These are phyloP conservation scores for Phaeosphaeria sp. DNA, from an alignment of 2,329 filamentous ascomycete species.

Conservation along the genomic window DNA sequence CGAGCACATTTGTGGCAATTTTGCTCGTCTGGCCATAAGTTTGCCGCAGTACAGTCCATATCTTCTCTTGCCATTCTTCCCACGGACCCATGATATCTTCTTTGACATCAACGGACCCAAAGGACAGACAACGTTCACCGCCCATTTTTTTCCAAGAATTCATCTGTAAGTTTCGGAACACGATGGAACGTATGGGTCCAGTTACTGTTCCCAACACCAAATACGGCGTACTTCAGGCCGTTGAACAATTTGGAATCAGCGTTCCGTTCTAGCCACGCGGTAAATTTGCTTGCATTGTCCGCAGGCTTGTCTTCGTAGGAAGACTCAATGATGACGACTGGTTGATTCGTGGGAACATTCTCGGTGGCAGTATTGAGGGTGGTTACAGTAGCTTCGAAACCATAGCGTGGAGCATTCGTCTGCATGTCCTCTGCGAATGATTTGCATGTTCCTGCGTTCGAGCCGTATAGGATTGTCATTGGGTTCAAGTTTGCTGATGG, in stretches of 20 bases:
- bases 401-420: slow-evolving; percentile 64
- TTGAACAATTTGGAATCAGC: slow-evolving; percentile 59
- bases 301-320: slow-evolving; percentile 78
- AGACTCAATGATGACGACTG: slow-evolving; percentile 71
- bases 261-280: slow-evolving; percentile 68
- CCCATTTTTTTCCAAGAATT: slow-evolving; percentile 59
- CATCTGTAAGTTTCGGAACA: slow-evolving; percentile 69
- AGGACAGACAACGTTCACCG: slow-evolving; percentile 35
- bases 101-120: slow-evolving; percentile 20
- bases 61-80: slow-evolving; percentile 26
- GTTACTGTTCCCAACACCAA: slow-evolving; percentile 70
- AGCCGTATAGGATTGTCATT: slow-evolving; percentile 63
- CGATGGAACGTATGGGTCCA: slow-evolving; percentile 69
- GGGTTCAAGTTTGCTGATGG: slow-evolving; percentile 53
- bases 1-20: no score
- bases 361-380: slow-evolving; percentile 68
- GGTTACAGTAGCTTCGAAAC: slow-evolving; percentile 52
- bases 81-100: background rate
- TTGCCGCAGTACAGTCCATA: slow-evolving; percentile 30
- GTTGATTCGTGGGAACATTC: slow-evolving; percentile 65
- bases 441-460: slow-evolving; percentile 78
- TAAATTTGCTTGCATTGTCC: slow-evolving; percentile 74
- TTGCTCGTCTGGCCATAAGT: no score
- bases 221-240: slow-evolving; percentile 68
- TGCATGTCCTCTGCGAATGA: slow-evolving; percentile 70